Evolutionary conservation across 768 basidiomycete genomes (phyloP).

Genomic region (Dendrothele bispora): DNA sequence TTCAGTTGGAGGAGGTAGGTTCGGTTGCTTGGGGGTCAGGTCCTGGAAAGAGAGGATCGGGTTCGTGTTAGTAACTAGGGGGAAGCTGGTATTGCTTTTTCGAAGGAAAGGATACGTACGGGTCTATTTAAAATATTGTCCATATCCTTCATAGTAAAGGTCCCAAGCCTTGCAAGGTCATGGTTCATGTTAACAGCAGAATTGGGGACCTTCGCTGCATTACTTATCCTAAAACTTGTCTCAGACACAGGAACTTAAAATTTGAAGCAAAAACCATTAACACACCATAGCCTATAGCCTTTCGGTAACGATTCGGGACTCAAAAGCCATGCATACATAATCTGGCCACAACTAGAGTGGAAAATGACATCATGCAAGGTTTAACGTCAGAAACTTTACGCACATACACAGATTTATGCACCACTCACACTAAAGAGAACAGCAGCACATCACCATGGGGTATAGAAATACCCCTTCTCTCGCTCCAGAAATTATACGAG

Average conservation of each 20-base stretch:
- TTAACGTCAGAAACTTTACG: not conserved
- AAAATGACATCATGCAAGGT: not conserved
- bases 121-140: slow-evolving; percentile 50
- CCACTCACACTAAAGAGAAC: slow-evolving; percentile 68
- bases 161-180: slow-evolving; percentile 56
- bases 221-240: slow-evolving; percentile 55
- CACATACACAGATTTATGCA: not conserved
- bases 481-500: slow-evolving; percentile 77
- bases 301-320: slow-evolving; percentile 83
- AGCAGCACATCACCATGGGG: slow-evolving; percentile 85
- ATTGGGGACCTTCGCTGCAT: slow-evolving; percentile 62
- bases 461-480: slow-evolving; percentile 62
- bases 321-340: slow-evolving; percentile 76
- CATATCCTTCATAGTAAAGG: slow-evolving; percentile 55
- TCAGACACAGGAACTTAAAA: not conserved
- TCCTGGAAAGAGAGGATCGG: slow-evolving; percentile 34
- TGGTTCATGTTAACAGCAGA: slow-evolving; percentile 62
- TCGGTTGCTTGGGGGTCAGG: slow-evolving; percentile 51
- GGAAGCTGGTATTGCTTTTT: no score
- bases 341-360: slow-evolving; percentile 70
- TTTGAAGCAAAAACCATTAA: slow-evolving; percentile 1
- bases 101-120: slow-evolving; percentile 32
- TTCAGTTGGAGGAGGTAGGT: slow-evolving; percentile 46
- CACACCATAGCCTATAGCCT: slow-evolving; percentile 75
- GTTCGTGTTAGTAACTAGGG: not conserved